A percentile compares a stretch with the other conserved stretches of the same genome.
These are phyloP conservation scores for Trifolium repens DNA, from an alignment of 306 rosid genomes.

Conservation along the genomic window DNA sequence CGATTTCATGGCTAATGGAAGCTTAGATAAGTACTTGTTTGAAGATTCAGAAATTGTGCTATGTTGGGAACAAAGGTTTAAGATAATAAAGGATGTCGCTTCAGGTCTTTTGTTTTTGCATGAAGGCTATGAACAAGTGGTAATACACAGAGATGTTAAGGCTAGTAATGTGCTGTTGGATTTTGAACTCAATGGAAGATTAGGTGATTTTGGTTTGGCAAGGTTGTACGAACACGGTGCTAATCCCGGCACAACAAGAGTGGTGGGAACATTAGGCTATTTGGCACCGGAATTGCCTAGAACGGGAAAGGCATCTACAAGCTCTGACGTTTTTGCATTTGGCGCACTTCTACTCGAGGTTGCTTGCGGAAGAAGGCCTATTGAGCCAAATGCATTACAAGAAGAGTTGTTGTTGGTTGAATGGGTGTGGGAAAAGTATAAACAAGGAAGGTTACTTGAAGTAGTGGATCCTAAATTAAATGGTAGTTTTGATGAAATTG, in stretches of 20 bases:
- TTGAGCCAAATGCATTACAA: slow-evolving; percentile 42
- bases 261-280: slow-evolving; percentile 81
- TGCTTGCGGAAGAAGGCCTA: slow-evolving; percentile 71
- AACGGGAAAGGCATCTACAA: slow-evolving; percentile 72
- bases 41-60: slow-evolving; percentile 51
- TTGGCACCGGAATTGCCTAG: slow-evolving; percentile 80
- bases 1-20: slow-evolving; percentile 82
- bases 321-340: slow-evolving; percentile 63
- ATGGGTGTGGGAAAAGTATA: neutral
- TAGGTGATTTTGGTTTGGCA: slow-evolving; percentile 84
- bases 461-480: slow-evolving; percentile 43
- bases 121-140: slow-evolving; percentile 80
- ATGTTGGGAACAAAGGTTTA: slow-evolving; percentile 73
- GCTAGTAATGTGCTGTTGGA: slow-evolving; percentile 83
- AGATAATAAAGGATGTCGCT: slow-evolving; percentile 73
- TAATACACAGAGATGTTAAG: slow-evolving; percentile 79
- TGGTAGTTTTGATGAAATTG: slow-evolving; percentile 50
- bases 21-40: slow-evolving; percentile 67
- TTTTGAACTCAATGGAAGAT: slow-evolving; percentile 64
- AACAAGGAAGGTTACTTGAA: neutral
- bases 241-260: slow-evolving; percentile 72
- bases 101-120: slow-evolving; percentile 73
- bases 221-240: slow-evolving; percentile 77
- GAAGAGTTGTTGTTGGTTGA: slow-evolving; percentile 2
- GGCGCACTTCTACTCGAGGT: slow-evolving; percentile 81